Evolutionary conservation across 164 flowering plant genomes (phyloP).

Genomic region (Taxillus chinensis): DNA sequence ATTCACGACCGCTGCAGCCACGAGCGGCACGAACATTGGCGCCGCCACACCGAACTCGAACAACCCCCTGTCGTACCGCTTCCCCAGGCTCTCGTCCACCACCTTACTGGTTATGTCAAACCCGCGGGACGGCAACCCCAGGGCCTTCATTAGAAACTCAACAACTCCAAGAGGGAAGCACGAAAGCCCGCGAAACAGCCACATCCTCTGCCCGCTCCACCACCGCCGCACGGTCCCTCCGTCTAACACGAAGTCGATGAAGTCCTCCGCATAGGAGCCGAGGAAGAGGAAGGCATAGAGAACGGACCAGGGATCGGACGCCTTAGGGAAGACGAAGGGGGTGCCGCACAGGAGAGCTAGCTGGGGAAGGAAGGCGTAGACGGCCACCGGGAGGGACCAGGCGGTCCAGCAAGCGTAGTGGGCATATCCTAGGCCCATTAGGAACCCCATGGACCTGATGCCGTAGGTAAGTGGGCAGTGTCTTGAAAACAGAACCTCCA

Average conservation of each 20-base stretch:
- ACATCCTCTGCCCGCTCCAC: conserved; percentile 78
- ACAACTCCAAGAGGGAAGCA: conserved; percentile 29
- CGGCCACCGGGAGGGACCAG: conserved; percentile 37
- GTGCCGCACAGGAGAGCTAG: conserved; percentile 38
- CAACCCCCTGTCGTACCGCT: conserved; percentile 41
- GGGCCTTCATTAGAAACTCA: conserved; percentile 25
- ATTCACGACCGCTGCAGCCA: conserved; percentile 42
- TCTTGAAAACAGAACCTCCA: conserved; percentile 46
- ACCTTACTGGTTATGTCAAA: conserved; percentile 62
- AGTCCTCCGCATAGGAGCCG: conserved; percentile 54
- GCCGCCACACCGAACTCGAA: conserved; percentile 64
- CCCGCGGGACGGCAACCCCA: conserved; percentile 33
- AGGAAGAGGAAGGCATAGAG: conserved; percentile 45
- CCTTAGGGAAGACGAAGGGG: conserved; percentile 49
- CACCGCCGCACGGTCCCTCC: conserved; percentile 36
- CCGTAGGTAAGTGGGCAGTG: conserved; percentile 48
- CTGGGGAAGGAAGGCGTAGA: conserved; percentile 58
- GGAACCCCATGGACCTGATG: conserved; percentile 17
- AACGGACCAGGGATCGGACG: conserved; percentile 40
- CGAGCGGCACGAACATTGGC: conserved; percentile 53
- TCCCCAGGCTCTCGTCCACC: conserved; percentile 36
- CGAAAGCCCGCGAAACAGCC: conserved; percentile 59
- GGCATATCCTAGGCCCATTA: conserved; percentile 34
- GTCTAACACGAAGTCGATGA: conserved; percentile 24
- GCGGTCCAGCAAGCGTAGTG: conserved; percentile 36